These are phyloP conservation scores for Dryadomyces quercivorus DNA, from an alignment of 2,329 filamentous ascomycete species.

Conservation along the genomic window DNA sequence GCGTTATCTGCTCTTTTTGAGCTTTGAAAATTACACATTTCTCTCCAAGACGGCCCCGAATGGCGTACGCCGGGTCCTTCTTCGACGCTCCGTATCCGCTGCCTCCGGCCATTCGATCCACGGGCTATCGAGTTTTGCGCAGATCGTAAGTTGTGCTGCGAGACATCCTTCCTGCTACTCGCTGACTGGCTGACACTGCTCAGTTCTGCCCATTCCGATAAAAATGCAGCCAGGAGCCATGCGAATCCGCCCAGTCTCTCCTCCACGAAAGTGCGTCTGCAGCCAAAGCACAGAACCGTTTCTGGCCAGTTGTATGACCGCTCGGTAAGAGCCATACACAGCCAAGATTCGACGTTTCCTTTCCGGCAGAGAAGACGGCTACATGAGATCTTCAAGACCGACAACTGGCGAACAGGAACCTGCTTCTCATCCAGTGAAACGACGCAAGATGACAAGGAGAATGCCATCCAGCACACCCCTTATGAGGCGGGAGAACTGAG, in stretches of 20 bases:
- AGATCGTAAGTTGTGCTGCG: too few species aligned
- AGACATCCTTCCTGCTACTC: too few species aligned
- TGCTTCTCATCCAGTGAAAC: neutral
- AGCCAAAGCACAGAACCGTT: neutral
- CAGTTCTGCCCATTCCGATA: neutral
- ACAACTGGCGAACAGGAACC: slow-evolving; percentile 3
- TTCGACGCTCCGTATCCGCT: too few species aligned
- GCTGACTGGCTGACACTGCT: neutral
- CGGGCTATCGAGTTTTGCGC: too few species aligned
- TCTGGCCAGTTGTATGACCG: neutral
- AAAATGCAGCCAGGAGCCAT: neutral
- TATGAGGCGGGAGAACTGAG: neutral
- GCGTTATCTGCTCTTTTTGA: neutral
- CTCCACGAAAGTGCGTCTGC: neutral
- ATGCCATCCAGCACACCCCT: neutral
- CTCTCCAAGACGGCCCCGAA: too few species aligned
- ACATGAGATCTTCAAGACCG: neutral
- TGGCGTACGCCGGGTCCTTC: too few species aligned
- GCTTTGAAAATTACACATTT: too few species aligned
- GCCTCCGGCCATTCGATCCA: too few species aligned
- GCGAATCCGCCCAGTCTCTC: neutral
- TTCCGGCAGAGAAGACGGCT: neutral
- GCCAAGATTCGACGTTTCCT: neutral
- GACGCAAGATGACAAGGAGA: neutral
- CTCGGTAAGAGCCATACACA: neutral